Percentiles rank a stretch among this genome's conserved stretches.
These are phyloP conservation scores for Nasturtium officinale DNA, from an alignment of 345 rosid species.

Conservation along the genomic window DNA sequence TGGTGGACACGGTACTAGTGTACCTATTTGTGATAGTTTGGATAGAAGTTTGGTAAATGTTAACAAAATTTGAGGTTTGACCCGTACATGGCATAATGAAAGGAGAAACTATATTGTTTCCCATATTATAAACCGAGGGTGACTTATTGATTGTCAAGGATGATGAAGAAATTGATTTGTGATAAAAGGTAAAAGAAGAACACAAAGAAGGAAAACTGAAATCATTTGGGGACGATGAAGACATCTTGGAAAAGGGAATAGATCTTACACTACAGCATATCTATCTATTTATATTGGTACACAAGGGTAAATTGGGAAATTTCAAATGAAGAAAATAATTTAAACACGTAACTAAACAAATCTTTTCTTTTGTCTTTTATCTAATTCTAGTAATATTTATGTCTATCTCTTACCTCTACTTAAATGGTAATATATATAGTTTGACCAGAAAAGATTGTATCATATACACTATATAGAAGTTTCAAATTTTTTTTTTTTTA, in stretches of 20 bases:
- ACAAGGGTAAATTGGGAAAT: not conserved
- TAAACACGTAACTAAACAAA: not conserved
- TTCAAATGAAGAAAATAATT: not conserved
- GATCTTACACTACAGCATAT: not conserved
- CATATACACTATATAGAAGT: no score
- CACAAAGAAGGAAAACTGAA: not conserved
- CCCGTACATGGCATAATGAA: not conserved
- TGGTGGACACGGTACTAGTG: not conserved
- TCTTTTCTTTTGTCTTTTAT: not conserved
- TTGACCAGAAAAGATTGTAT: not conserved
- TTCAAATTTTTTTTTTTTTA: not conserved
- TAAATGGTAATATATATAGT: no score
- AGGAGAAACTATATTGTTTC: not conserved
- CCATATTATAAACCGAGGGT: not conserved
- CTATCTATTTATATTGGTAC: conserved; percentile 20
- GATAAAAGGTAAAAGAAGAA: not conserved
- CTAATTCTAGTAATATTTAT: not conserved
- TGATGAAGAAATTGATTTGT: not conserved
- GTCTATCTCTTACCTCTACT: not conserved
- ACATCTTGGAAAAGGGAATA: conserved; percentile 1
- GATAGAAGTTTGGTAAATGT: not conserved
- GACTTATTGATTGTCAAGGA: not conserved
- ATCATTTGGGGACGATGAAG: conserved; percentile 15
- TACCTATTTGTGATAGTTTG: not conserved
- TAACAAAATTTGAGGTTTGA: not conserved